These are phyloP conservation scores for Beauveria australis DNA, from an alignment of 2,329 filamentous ascomycete species.

Conservation along the genomic window DNA sequence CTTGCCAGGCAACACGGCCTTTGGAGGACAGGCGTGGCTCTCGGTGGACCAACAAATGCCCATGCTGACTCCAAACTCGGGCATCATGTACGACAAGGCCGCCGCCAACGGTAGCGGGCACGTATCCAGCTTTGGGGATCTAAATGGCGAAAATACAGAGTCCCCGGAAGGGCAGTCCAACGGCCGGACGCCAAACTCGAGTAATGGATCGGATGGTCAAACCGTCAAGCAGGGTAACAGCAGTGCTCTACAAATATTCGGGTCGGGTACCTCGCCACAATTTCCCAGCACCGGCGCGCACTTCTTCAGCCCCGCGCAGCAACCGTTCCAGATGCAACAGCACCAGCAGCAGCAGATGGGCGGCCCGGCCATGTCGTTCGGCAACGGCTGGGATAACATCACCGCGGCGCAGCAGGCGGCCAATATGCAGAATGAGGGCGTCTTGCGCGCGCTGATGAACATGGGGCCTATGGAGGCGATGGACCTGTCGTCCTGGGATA, in stretches of 20 bases:
- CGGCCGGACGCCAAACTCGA: conserved; percentile 53
- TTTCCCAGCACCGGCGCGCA: background rate
- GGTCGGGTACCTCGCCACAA: background rate
- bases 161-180: conserved; percentile 45
- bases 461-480: conserved; percentile 54
- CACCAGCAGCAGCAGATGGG: background rate
- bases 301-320: conserved; percentile 1
- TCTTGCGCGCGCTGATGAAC: conserved; percentile 49
- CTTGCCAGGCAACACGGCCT: conserved; percentile 14
- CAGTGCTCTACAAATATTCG: background rate
- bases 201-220: conserved; percentile 21
- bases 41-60: conserved; percentile 31
- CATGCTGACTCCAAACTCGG: conserved; percentile 26
- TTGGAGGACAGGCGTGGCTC: conserved; percentile 29
- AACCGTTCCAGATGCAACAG: background rate
- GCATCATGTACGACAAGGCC: conserved; percentile 26
- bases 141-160: conserved; percentile 36
- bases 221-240: background rate
- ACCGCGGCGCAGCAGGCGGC: conserved; percentile 13
- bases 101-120: conserved; percentile 19
- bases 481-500: conserved; percentile 44
- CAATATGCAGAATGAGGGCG: conserved; percentile 40
- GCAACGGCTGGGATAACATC: conserved; percentile 36
- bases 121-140: conserved; percentile 34
- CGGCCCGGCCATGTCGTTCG: conserved; percentile 6